Evolutionary conservation across 2,329 filamentous ascomycete genomes (phyloP).

Genomic region (Gremmenia infestans): DNA sequence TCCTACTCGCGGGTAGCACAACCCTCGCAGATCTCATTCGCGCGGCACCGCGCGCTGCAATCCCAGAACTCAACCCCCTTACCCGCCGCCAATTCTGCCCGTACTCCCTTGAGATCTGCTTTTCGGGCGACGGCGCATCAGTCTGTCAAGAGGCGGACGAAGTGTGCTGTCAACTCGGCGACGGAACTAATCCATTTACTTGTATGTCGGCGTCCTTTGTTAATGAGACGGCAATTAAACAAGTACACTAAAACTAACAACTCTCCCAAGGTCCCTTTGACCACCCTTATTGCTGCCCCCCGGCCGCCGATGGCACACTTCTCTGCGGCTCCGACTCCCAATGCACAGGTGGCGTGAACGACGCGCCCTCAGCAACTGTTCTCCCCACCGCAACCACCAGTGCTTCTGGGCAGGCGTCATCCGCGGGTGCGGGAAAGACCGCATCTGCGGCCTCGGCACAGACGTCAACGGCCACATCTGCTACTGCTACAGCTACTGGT

Average conservation of each 20-base stretch:
- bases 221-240: too few species aligned
- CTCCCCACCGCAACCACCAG: too few species aligned
- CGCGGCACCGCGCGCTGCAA: not conserved
- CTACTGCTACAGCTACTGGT: too few species aligned
- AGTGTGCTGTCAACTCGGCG: not conserved
- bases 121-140: not conserved
- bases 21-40: not conserved
- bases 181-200: not conserved
- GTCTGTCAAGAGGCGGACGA: not conserved
- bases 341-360: not conserved
- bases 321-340: not conserved
- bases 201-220: not conserved
- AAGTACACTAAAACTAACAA: not conserved
- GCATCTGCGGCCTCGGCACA: too few species aligned
- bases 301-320: not conserved
- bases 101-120: not conserved
- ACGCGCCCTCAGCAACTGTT: not conserved
- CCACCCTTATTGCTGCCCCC: not conserved
- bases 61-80: not conserved
- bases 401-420: too few species aligned
- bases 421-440: too few species aligned
- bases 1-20: not conserved
- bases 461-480: too few species aligned
- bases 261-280: not conserved
- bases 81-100: not conserved